A percentile compares a stretch with the other conserved stretches of the same genome.
phyloP scores from a whole-genome alignment of 371 early-diverging fungal genomes.

The Mortierella sp. region DNA sequence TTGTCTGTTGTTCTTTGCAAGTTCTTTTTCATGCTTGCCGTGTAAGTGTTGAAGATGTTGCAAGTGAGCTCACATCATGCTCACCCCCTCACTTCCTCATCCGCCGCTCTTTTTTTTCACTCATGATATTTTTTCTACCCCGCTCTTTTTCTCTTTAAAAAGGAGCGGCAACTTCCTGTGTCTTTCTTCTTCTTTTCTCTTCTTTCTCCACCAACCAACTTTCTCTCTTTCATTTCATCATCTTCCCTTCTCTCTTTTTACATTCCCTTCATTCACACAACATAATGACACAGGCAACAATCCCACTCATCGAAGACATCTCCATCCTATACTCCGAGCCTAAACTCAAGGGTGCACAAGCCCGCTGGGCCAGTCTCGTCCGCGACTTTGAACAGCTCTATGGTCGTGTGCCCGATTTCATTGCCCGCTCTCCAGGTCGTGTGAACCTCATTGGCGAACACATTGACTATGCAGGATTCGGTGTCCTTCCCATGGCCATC shows the following conservation, averaged over 20 bases:
- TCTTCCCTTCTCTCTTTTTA: background rate
- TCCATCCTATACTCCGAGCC: conserved; percentile 52
- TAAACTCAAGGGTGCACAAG: conserved; percentile 41
- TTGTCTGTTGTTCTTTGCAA: background rate
- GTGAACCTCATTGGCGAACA: conserved; percentile 97
- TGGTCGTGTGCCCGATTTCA: conserved; percentile 81
- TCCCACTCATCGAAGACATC: conserved; percentile 53
- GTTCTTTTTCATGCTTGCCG: background rate
- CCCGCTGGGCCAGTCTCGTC: conserved; percentile 60
- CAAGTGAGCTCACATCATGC: background rate
- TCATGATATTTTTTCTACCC: conserved; percentile 10
- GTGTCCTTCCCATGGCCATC: conserved; percentile 97
- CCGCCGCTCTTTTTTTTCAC: background rate
- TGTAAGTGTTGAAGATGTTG: too few relatives aligned
- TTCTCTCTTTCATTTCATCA: background rate
- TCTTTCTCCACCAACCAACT: background rate
- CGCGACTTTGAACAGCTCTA: conserved; percentile 72
- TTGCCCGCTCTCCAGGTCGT: conserved; percentile 92
- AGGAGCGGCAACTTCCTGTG: background rate
- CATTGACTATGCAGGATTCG: conserved; percentile 95
- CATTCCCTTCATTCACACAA: background rate
- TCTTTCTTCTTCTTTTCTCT: background rate
- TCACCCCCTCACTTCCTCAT: background rate
- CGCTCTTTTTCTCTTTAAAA: background rate
- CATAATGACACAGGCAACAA: conserved; percentile 20